These are phyloP conservation scores for sweet orange (Citrus sinensis) DNA, from an alignment of 345 rosid genomes.

Conservation along the genomic window DVS_A1.0 CM039166.1:13091001-13091500, in stretches of 20 bases:
- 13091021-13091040: neutral
- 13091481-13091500: neutral
- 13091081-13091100: neutral
- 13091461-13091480: neutral
- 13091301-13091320: neutral
- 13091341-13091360: neutral
- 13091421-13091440: constrained; percentile 11
- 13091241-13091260: neutral
- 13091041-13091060: neutral
- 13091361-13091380: neutral
- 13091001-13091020: neutral
- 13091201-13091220: constrained; percentile 89
- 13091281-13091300: neutral
- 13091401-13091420: constrained; percentile 60
- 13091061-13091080: neutral
- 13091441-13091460: neutral
- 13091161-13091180: constrained; percentile 94
- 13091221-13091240: constrained; percentile 56
- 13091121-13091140: constrained; percentile 87
- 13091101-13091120: constrained; percentile 21
- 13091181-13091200: constrained; percentile 79
- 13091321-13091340: too few relatives aligned
- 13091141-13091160: constrained; percentile 79
- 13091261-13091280: neutral
- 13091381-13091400: constrained; percentile 54